Evolutionary conservation across 805 yeast genomes (phyloP).

Genomic region (Candida boidinii): DNA sequence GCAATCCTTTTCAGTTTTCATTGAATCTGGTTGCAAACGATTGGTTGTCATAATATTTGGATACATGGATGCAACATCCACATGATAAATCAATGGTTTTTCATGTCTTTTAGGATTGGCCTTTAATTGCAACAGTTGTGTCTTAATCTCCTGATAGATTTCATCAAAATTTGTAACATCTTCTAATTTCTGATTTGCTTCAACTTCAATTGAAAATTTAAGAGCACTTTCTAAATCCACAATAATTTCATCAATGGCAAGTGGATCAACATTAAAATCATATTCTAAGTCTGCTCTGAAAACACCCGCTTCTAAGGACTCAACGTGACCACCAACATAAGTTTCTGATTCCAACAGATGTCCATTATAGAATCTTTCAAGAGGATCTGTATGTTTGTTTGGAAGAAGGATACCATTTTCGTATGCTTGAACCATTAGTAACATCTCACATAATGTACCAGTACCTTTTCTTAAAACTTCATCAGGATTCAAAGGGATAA

Average conservation of each 20-base stretch:
- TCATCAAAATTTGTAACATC: constrained; percentile 80
- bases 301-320: constrained; percentile 95
- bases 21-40: constrained; percentile 95
- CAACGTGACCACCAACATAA: constrained; percentile 98
- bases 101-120: constrained; percentile 60
- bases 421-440: constrained; percentile 93
- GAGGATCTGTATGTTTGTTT: constrained; percentile 87
- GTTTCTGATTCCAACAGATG: constrained; percentile 93
- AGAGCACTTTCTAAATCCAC: constrained; percentile 68
- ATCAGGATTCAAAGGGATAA: constrained; percentile 93
- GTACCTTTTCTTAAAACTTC: constrained; percentile 95
- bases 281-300: constrained; percentile 80
- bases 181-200: constrained; percentile 60
- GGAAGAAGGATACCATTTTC: constrained; percentile 71
- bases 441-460: constrained; percentile 97
- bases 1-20: constrained; percentile 91
- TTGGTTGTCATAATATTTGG: constrained; percentile 98
- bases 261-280: constrained; percentile 71
- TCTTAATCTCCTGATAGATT: constrained; percentile 49
- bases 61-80: constrained; percentile 98
- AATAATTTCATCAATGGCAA: constrained; percentile 73
- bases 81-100: constrained; percentile 86
- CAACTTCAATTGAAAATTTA: constrained; percentile 77
- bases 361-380: constrained; percentile 92
- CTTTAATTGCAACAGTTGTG: constrained; percentile 48